These are phyloP conservation scores for Backusella westeae DNA, from an alignment of 192 early-diverging fungal species.

Conservation along the genomic window DNA sequence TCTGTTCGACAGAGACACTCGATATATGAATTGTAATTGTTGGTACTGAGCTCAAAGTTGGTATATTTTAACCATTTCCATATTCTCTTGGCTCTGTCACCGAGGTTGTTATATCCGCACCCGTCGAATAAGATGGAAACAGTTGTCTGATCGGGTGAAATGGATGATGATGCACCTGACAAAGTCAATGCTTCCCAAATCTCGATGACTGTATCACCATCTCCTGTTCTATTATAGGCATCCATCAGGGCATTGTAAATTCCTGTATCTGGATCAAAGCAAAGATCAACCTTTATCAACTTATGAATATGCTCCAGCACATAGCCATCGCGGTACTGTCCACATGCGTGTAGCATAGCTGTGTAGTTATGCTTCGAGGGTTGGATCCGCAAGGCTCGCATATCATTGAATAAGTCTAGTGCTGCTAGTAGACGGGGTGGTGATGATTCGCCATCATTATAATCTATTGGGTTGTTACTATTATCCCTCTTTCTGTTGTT, in stretches of 20 bases:
- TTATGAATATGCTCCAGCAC: constrained; percentile 32
- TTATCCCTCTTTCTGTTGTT: not conserved
- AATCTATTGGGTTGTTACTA: not conserved
- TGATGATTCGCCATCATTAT: not conserved
- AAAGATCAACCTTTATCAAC: constrained; percentile 39
- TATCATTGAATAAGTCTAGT: constrained; percentile 31
- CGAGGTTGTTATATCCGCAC: constrained; percentile 31
- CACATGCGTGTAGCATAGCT: constrained; percentile 27
- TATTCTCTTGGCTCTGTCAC: constrained; percentile 19
- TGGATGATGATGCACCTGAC: not conserved
- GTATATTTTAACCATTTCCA: constrained; percentile 31
- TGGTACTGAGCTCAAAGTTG: constrained; percentile 29
- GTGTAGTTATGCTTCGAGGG: constrained; percentile 32
- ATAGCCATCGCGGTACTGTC: constrained; percentile 15
- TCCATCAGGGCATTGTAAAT: constrained; percentile 48
- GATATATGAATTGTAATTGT: constrained; percentile 43
- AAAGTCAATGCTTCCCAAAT: constrained; percentile 38
- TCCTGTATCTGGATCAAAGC: constrained; percentile 36
- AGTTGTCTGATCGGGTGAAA: constrained; percentile 27
- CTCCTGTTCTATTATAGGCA: constrained; percentile 38
- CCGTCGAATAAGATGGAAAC: constrained; percentile 42
- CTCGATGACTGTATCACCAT: constrained; percentile 29
- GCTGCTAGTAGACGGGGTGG: constrained; percentile 15
- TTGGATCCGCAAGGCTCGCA: constrained; percentile 29
- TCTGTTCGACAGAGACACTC: constrained; percentile 38